Evolutionary conservation across 2,329 filamentous ascomycete genomes (phyloP).

Genomic region (Colletotrichum sp.): DNA sequence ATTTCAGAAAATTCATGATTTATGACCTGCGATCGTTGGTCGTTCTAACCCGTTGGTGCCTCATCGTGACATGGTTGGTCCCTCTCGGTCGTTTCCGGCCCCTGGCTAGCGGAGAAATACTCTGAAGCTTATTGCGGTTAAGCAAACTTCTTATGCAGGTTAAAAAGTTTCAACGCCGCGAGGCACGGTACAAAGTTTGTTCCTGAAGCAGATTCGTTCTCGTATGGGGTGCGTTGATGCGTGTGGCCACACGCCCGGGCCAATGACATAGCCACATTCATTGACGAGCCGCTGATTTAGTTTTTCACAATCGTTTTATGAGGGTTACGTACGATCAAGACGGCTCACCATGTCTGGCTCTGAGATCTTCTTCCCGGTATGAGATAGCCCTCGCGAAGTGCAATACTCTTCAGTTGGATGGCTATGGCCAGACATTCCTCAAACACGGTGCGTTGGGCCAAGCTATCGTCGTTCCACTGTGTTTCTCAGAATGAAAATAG

Average conservation of each 20-base stretch:
- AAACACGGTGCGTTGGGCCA: neutral
- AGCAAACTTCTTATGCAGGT: neutral
- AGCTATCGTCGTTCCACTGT: neutral
- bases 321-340: neutral
- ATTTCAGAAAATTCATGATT: neutral
- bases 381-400: neutral
- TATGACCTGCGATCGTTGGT: neutral
- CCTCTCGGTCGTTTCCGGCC: neutral
- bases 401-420: neutral
- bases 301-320: neutral
- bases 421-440: neutral
- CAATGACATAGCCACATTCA: neutral
- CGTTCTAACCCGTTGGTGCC: neutral
- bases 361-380: neutral
- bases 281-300: neutral
- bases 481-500: neutral
- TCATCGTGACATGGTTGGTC: neutral
- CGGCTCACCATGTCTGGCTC: neutral
- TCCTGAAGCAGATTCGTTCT: neutral
- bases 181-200: neutral
- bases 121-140: neutral
- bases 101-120: neutral
- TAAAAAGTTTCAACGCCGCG: neutral
- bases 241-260: neutral
- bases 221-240: neutral